A percentile compares a stretch with the other conserved stretches of the same genome.
Evolutionary conservation across 495 filamentous ascomycete species (phyloP).

Genomic region (Penicillium verhagenii): DNA sequence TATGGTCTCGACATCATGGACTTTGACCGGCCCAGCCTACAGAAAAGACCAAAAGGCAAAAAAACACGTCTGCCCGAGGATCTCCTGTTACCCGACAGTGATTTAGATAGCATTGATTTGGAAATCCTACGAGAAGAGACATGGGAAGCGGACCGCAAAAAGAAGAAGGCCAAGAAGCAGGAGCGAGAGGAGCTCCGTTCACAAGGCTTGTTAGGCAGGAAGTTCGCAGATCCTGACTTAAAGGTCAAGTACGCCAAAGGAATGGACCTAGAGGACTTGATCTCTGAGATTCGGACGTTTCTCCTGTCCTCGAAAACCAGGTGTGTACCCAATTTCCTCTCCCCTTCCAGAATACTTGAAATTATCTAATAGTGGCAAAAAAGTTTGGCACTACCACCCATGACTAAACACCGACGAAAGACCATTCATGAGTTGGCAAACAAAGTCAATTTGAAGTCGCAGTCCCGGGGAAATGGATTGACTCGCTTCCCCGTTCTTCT

Average conservation of each 20-base stretch:
- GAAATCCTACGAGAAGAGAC: constrained; percentile 55
- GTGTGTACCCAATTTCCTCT: constrained; percentile 42
- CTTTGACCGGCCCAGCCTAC: constrained; percentile 62
- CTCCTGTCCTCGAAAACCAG: constrained; percentile 60
- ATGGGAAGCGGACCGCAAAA: constrained; percentile 75
- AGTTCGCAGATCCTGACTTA: constrained; percentile 60
- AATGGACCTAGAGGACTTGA: constrained; percentile 68
- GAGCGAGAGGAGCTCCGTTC: constrained; percentile 75
- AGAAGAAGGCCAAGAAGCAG: constrained; percentile 77
- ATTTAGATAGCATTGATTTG: constrained; percentile 78
- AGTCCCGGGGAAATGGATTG: constrained; percentile 74
- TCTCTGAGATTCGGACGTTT: constrained; percentile 69
- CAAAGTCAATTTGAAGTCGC: constrained; percentile 72
- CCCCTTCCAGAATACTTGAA: background rate
- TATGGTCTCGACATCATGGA: constrained; percentile 83
- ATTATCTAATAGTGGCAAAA: background rate
- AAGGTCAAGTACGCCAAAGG: constrained; percentile 70
- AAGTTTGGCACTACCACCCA: constrained; percentile 79
- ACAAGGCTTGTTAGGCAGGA: constrained; percentile 74
- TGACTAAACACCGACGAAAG: constrained; percentile 74
- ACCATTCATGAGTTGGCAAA: constrained; percentile 72
- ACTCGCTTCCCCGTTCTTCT: constrained; percentile 73
- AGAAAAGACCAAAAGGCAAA: constrained; percentile 57
- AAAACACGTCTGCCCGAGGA: constrained; percentile 34
- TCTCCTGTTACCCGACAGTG: constrained; percentile 69